Base-by-base conservation (phyloP, 2,329 filamentous ascomycete genomes). In the Trichoderma hamatum region DNA sequence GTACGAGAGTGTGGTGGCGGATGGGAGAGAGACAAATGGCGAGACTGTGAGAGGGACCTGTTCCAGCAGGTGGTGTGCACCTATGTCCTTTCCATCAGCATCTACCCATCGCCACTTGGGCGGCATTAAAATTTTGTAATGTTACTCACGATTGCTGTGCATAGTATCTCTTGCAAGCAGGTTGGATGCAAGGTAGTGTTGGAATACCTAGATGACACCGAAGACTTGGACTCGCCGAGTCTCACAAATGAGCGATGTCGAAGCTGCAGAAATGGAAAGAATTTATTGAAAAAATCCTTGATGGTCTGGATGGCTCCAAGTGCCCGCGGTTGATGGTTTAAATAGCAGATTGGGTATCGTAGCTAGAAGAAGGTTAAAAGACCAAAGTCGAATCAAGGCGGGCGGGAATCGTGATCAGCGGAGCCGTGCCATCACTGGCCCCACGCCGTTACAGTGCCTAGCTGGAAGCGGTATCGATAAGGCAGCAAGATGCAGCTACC, bases 21-120 rank as follows among this genome's bases (percentile, higher is more conserved):
- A 91, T 13, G 96, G 96, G 36, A 99, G 90, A 70, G 91, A 92
- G 75, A 98, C 89, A 83, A 97, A 97, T 30, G 96, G 96, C 3
- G 95, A 97, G 55, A 98, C 94, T 61, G 94, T 96, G 67, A 99
- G 84, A 34, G 96, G 94, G 51, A 98, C 89, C 82, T 99, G 96
- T 73, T 94, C 92, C 58, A 99, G 89, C 72, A 97, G 88, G 19
- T 91, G 92, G 81, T 97, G 94, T 19, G 93, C 89, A 73, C 87
- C 91, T 93, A 3, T n/a, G 46, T 10, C 21, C 19, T 65, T 32
- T 52, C 59, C 30, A 72, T 76, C 69, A 75, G 69, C 59, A 16
- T 16, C 13, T 21, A 10, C 13, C 13, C 14, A 14, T 24, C 3
- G 13, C 14, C 9, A 16, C 24, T 11, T 36, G 30, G 30, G 26